Base-by-base conservation (phyloP, 352 stramenopile species). In the Thalassiosira mediterranea region DNA sequence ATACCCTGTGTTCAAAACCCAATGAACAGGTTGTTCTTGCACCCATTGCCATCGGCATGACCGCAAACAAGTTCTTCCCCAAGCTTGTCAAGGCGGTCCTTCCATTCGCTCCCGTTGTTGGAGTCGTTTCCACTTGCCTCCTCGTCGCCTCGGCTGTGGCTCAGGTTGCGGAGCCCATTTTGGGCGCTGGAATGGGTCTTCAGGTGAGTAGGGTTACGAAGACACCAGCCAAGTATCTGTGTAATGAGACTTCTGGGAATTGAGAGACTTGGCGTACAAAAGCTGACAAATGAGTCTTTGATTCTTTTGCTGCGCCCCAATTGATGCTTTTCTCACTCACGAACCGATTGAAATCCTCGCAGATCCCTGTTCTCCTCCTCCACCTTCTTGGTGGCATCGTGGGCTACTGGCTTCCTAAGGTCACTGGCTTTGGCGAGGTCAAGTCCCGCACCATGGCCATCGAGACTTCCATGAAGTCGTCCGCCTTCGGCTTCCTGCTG, bases 391-490 rank as follows among this genome's bases (percentile, higher is more conserved):
- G 91, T 62, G 92, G 92, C 44, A 63, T 96, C 31, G 76, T 94
- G n/a, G 92, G 92, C 54, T 96, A 96, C 72, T 74, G 77, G 59
- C 70, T 95, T 25, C 88, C 92, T 1, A 85, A 82, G 58, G 25
- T 88, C 8, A 88, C 91, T 64, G 90, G 90, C 65, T 95, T 95
- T 72, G 85, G 76, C 21, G 92, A 96, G 69, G 81, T 90, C 11
- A 80, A 88, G 47, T 94, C 79, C 40, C 87, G 92, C 53, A 95
- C 92, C 53, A 95, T 96, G 89, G 92, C 92, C 19, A 96, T 96
- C 77, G 92, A 96, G 78, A 95, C 91, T 5, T 93, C 90, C 51
- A 96, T 95, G 91, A 96, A 96, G 76, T 94, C 87, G 21, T 95
- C 89, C 15, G 93, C 91, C 0, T 96, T 96, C 76, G 93, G 91